Evolutionary conservation across 257 asterid genomes (phyloP).

Genomic region (Mitragyna speciosa): DNA sequence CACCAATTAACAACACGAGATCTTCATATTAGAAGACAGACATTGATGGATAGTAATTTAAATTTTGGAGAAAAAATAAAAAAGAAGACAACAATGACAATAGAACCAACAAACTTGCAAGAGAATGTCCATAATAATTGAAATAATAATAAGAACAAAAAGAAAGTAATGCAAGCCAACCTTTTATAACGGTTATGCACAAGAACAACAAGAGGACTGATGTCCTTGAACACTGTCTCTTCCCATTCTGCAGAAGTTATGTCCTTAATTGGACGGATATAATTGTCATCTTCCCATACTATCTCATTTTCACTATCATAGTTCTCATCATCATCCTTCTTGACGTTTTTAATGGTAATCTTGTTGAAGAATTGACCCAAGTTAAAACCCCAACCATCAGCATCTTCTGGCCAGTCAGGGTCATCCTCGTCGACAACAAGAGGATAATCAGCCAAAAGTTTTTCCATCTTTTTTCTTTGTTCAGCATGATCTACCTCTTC

Average conservation of each 20-base stretch:
- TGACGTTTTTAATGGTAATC: conserved; percentile 74
- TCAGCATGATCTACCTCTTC: conserved; percentile 72
- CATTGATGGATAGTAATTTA: background rate
- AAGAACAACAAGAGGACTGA: conserved; percentile 86
- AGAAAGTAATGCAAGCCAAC: conserved; percentile 27
- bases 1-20: background rate
- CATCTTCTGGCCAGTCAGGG: conserved; percentile 95
- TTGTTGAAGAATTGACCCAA: conserved; percentile 80
- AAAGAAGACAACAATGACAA: too few species aligned
- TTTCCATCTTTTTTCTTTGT: conserved; percentile 69
- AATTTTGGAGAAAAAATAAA: too few species aligned
- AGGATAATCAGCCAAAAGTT: conserved; percentile 83
- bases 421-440: conserved; percentile 96
- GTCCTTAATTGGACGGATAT: conserved; percentile 84
- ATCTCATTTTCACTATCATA: conserved; percentile 66
- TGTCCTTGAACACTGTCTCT: conserved; percentile 74
- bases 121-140: background rate
- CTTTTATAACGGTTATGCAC: conserved; percentile 93
- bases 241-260: conserved; percentile 84
- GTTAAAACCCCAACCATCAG: conserved; percentile 91
- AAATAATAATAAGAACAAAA: background rate
- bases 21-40: background rate
- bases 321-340: conserved; percentile 67
- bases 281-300: conserved; percentile 92
- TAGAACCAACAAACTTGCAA: background rate